Evolutionary conservation across 129 eudicot species (phyloP).

Genomic region (Tagetes erecta): DNA sequence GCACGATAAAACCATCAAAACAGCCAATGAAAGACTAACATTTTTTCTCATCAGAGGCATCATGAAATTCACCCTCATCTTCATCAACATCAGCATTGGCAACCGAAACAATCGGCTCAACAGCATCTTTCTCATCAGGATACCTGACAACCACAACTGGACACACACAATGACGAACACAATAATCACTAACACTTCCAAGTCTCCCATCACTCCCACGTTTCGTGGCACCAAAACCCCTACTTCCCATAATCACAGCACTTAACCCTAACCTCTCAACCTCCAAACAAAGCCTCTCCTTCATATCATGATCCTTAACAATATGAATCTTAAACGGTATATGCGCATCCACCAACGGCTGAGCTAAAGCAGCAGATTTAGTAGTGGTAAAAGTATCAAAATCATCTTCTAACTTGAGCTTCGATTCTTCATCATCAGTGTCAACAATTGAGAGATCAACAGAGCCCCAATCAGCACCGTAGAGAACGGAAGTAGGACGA

Average conservation of each 20-base stretch:
- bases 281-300: constrained; percentile 86
- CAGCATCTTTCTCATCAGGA: constrained; percentile 75
- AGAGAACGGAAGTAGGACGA: constrained; percentile 92
- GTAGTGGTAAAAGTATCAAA: constrained; percentile 71
- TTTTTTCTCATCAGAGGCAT: constrained; percentile 61
- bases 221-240: constrained; percentile 80
- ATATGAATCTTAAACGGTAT: constrained; percentile 89
- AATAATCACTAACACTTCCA: constrained; percentile 94
- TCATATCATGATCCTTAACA: constrained; percentile 94
- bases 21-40: constrained; percentile 34
- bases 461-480: constrained; percentile 98
- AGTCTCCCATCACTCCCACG: constrained; percentile 67
- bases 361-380: constrained; percentile 66
- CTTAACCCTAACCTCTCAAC: constrained; percentile 88
- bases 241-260: constrained; percentile 88
- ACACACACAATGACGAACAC: constrained; percentile 89
- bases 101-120: constrained; percentile 43
- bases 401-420: constrained; percentile 68
- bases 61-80: constrained; percentile 57
- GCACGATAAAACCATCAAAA: neutral
- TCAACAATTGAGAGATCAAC: constrained; percentile 58
- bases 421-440: constrained; percentile 40
- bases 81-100: constrained; percentile 50
- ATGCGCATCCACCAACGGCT: constrained; percentile 75
- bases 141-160: constrained; percentile 92